Base-by-base conservation (phyloP, 768 basidiomycete genomes). In the Calocybe indica region DNA sequence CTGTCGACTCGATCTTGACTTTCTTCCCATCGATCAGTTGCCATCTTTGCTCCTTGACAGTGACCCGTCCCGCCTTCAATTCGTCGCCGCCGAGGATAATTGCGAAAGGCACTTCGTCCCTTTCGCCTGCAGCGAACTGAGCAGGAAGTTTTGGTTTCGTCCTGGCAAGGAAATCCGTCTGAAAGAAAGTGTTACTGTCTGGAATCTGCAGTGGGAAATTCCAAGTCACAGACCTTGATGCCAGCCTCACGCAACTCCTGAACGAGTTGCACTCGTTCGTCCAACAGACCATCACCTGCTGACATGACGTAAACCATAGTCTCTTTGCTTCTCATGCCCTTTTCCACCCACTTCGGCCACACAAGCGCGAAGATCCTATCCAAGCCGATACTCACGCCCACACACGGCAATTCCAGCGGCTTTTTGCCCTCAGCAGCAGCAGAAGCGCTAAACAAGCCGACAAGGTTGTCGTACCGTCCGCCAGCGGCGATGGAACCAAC, bases 401-500 rank as follows among this genome's bases (percentile, higher is more conserved):
- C 81, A 62, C 95, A 99, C 0, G 95, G 95, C 43, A 92, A 74
- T 0, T 72, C 67, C 7, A 74, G 62, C 1, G 74, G 73, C 61
- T 74, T 76, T 71, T 88, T 91, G 28, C 80, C 78, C 44, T 83
- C 82, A 1, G 81, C 84, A 0, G 89, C 78, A 0, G 92, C 87
- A 0, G 87, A 86, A 0, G 83, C 73, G n/a, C 80, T 75, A 73
- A 99, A 96, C 73, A 92, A 80, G 30, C 89, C 86, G 1, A 99
- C 95, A 15, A 99, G 85, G 46, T 85, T 83, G 70, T 98, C 96
- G 66, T 99, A 99, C 32, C 96, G 78, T 7, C 96, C 96, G 8
- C 96, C 96, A 1, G 90, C 96, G n/a, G 94, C 96, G 63, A 99
- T 95, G 10, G 93, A 96, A n/a, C 96, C 96, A 2, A 98, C 92